Evolutionary conservation across 495 filamentous ascomycete species (phyloP).

Genomic region (Chaetomidium leptoderma): DNA sequence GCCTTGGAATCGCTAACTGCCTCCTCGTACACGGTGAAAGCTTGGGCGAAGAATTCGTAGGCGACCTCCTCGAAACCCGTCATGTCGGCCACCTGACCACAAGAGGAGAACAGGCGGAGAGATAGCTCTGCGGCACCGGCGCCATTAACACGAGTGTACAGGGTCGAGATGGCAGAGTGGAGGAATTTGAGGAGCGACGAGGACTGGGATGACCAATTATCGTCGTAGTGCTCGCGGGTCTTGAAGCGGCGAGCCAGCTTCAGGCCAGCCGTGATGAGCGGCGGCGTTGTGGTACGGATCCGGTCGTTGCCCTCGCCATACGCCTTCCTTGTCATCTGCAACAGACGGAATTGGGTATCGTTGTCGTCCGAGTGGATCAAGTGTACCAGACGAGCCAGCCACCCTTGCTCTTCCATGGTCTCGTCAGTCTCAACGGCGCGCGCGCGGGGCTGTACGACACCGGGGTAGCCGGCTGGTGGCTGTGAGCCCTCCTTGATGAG

Average conservation of each 20-base stretch:
- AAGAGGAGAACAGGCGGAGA: constrained; percentile 82
- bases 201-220: constrained; percentile 89
- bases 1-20: constrained; percentile 89
- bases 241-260: constrained; percentile 89
- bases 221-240: constrained; percentile 84
- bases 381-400: constrained; percentile 88
- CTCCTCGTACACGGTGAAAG: constrained; percentile 97
- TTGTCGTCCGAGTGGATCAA: constrained; percentile 78
- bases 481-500: constrained; percentile 90
- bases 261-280: constrained; percentile 83
- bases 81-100: constrained; percentile 89
- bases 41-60: constrained; percentile 98
- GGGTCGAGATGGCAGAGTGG: constrained; percentile 77
- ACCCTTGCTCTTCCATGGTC: constrained; percentile 95
- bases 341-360: constrained; percentile 88
- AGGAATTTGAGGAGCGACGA: constrained; percentile 92
- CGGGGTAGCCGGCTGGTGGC: constrained; percentile 76
- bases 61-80: constrained; percentile 90
- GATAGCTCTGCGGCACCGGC: constrained; percentile 77
- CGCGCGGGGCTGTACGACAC: constrained; percentile 59
- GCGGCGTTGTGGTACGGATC: constrained; percentile 90
- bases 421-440: constrained; percentile 80
- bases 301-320: constrained; percentile 92
- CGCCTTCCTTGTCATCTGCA: constrained; percentile 82
- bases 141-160: constrained; percentile 77